phyloP scores from a whole-genome alignment of 1,284 basidiomycete species.

The Rhodotorula sp. region DNA sequence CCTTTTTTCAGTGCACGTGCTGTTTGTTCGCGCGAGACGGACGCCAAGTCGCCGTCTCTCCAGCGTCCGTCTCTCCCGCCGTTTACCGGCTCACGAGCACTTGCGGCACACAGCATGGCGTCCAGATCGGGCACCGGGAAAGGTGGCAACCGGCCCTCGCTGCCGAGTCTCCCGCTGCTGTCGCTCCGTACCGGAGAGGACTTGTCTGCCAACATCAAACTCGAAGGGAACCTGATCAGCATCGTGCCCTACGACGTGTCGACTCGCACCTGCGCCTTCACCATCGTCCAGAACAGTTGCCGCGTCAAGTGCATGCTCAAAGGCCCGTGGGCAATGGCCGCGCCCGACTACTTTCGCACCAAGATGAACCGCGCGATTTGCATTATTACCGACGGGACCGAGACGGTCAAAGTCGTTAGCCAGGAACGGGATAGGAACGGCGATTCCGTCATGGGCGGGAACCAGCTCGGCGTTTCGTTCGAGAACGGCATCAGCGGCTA shows the following conservation, averaged over 20 bases:
- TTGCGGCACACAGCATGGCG: background rate
- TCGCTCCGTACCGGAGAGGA: background rate
- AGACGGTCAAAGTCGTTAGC: background rate
- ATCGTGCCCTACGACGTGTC: background rate
- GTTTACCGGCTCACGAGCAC: background rate
- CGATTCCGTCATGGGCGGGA: background rate
- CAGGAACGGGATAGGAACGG: background rate
- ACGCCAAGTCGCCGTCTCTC: background rate
- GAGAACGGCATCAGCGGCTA: background rate
- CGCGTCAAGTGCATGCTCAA: background rate
- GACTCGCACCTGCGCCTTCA: background rate
- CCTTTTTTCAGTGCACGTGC: background rate
- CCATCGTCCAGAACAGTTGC: background rate
- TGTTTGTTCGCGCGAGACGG: background rate
- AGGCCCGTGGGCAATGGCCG: background rate
- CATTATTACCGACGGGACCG: background rate
- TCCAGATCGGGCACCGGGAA: too few species aligned
- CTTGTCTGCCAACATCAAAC: background rate
- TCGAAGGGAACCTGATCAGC: background rate
- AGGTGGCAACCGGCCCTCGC: too few species aligned
- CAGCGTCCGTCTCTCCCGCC: background rate
- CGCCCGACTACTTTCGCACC: background rate
- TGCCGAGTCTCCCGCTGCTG: background rate
- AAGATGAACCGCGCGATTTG: background rate
- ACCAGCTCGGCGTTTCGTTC: background rate